Evolutionary conservation across 371 early-diverging fungal genomes (phyloP).

Genomic region (Rhizopus microsporus): DNA sequence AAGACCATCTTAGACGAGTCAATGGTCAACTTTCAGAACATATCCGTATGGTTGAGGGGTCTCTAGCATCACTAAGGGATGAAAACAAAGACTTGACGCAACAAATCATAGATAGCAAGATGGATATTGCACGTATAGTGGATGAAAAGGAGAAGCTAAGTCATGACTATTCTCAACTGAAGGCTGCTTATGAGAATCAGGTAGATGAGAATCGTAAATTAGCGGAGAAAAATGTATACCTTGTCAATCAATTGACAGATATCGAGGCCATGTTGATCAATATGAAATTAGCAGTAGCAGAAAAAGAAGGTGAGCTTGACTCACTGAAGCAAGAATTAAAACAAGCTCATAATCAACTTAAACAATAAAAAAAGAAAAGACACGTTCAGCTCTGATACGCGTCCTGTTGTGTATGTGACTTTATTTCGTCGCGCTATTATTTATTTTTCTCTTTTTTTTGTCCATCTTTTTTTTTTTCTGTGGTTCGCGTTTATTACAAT

Average conservation of each 20-base stretch:
- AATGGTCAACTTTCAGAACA: conserved; percentile 69
- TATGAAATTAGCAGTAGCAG: conserved; percentile 66
- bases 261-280: conserved; percentile 64
- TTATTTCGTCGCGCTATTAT: not conserved
- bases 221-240: conserved; percentile 40
- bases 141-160: conserved; percentile 62
- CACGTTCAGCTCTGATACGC: not conserved
- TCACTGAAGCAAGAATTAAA: conserved; percentile 51
- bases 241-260: conserved; percentile 60
- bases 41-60: conserved; percentile 59
- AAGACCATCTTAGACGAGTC: conserved; percentile 64
- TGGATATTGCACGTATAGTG: conserved; percentile 56
- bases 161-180: conserved; percentile 45
- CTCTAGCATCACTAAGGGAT: conserved; percentile 60
- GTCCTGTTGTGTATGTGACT: not conserved
- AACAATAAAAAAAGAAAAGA: not conserved
- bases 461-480: conserved; percentile 11
- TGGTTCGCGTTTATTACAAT: conserved; percentile 6
- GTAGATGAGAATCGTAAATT: conserved; percentile 66
- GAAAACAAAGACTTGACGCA: conserved; percentile 71
- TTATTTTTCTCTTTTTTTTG: conserved; percentile 6
- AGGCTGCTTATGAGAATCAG: conserved; percentile 56
- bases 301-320: conserved; percentile 69
- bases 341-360: conserved; percentile 37
- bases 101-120: conserved; percentile 56